A percentile compares a stretch with the other conserved stretches of the same genome.
phyloP scores from a whole-genome alignment of 352 stramenopile species.

The Phytophthora podocarpi region DNA sequence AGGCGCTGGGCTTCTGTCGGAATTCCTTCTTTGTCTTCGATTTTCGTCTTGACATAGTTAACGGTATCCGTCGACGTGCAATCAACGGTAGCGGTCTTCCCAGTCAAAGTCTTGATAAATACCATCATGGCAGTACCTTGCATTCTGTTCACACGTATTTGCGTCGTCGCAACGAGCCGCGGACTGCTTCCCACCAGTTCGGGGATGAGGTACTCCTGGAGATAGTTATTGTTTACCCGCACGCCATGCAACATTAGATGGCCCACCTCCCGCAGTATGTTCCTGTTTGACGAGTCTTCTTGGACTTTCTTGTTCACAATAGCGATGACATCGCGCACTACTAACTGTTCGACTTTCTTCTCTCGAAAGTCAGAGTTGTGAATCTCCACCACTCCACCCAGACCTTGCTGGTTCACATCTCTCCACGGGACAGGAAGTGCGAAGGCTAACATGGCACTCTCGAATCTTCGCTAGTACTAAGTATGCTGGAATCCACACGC shows the following conservation, averaged over 20 bases:
- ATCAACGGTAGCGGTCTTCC: neutral
- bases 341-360: neutral
- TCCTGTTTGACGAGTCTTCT: neutral
- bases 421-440: neutral
- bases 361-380: neutral
- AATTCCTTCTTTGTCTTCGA: slow-evolving; percentile 6
- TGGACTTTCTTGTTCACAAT: slow-evolving; percentile 7
- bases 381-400: slow-evolving; percentile 12
- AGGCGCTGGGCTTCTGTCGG: neutral
- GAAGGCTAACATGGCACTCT: neutral
- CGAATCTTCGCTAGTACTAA: neutral
- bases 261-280: neutral
- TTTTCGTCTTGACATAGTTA: slow-evolving; percentile 6
- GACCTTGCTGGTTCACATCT: neutral
- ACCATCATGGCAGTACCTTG: neutral
- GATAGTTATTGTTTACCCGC: neutral
- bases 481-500: no score
- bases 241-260: slow-evolving; percentile 3
- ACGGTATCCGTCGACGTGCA: slow-evolving; percentile 2
- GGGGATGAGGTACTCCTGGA: neutral
- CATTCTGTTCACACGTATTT: no score
- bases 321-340: neutral
- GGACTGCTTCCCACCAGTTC: slow-evolving; percentile 1
- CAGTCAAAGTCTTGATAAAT: neutral
- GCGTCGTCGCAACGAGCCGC: slow-evolving; percentile 10